These are phyloP conservation scores for Ulmus americana DNA, from an alignment of 331 rosid genomes.

Conservation along the genomic window DNA sequence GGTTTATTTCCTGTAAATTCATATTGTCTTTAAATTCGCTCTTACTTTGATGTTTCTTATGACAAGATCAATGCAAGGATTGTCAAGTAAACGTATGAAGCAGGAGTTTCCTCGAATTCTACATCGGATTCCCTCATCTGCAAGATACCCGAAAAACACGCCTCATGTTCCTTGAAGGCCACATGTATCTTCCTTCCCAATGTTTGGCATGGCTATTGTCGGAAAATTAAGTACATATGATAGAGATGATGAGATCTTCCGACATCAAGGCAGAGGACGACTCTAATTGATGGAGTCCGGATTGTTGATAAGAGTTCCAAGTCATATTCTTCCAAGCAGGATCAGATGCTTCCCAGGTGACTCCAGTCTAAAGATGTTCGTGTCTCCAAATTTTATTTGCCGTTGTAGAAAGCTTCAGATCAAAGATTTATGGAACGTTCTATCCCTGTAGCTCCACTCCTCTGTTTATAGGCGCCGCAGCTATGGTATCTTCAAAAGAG, in stretches of 20 bases:
- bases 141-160: constrained; percentile 75
- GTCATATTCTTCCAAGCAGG: constrained; percentile 24
- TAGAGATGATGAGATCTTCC: constrained; percentile 22
- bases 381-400: constrained; percentile 28
- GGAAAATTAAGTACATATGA: constrained; percentile 38
- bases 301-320: constrained; percentile 13
- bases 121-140: constrained; percentile 65
- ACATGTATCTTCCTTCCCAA: constrained; percentile 21
- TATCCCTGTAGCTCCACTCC: constrained; percentile 20
- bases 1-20: background rate
- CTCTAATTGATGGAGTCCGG: constrained; percentile 19
- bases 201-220: constrained; percentile 34
- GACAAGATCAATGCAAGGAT: constrained; percentile 55
- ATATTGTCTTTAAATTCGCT: background rate
- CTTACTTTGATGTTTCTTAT: constrained; percentile 11
- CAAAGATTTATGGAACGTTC: constrained; percentile 17
- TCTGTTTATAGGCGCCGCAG: constrained; percentile 20
- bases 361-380: constrained; percentile 24
- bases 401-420: constrained; percentile 27
- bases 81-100: constrained; percentile 71
- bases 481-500: background rate
- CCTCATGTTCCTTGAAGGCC: constrained; percentile 70
- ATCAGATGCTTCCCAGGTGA: constrained; percentile 16
- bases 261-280: constrained; percentile 27
- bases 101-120: constrained; percentile 64